These are phyloP conservation scores for Podospora conica DNA, from an alignment of 495 filamentous ascomycete genomes.

Conservation along the genomic window DNA sequence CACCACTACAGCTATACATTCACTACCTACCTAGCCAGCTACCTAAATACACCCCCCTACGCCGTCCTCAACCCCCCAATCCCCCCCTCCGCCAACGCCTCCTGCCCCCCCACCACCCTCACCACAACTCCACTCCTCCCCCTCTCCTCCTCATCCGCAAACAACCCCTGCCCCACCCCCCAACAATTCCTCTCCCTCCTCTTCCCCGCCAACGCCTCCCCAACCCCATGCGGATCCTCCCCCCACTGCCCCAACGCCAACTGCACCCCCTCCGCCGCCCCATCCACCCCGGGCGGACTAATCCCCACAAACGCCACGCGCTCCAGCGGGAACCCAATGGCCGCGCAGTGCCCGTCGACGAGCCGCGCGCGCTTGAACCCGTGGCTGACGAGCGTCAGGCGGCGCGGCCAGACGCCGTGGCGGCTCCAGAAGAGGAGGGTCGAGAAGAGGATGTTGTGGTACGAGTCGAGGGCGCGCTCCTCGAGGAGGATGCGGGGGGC, in stretches of 20 bases:
- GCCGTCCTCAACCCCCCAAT: neutral
- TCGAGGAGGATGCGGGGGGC: slow-evolving; percentile 47
- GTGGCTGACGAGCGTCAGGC: slow-evolving; percentile 66
- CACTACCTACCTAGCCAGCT: neutral
- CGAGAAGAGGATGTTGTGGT: slow-evolving; percentile 70
- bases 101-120: slow-evolving; percentile 20
- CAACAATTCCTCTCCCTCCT: slow-evolving; percentile 45
- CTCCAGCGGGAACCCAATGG: slow-evolving; percentile 50
- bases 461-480: slow-evolving; percentile 67
- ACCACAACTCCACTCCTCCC: slow-evolving; percentile 30
- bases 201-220: slow-evolving; percentile 42
- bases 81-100: slow-evolving; percentile 28
- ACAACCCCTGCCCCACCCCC: slow-evolving; percentile 35
- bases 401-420: slow-evolving; percentile 42
- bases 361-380: slow-evolving; percentile 67
- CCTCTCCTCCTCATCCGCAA: slow-evolving; percentile 31
- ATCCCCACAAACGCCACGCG: slow-evolving; percentile 55
- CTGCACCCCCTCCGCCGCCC: slow-evolving; percentile 26
- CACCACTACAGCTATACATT: neutral
- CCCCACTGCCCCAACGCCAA: slow-evolving; percentile 42
- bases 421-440: slow-evolving; percentile 51
- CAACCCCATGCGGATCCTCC: slow-evolving; percentile 43
- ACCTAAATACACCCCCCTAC: slow-evolving; percentile 28
- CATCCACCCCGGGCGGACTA: slow-evolving; percentile 53
- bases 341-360: slow-evolving; percentile 59